Base-by-base conservation (phyloP, 371 early-diverging fungal species). In the Circinella minor region DNA sequence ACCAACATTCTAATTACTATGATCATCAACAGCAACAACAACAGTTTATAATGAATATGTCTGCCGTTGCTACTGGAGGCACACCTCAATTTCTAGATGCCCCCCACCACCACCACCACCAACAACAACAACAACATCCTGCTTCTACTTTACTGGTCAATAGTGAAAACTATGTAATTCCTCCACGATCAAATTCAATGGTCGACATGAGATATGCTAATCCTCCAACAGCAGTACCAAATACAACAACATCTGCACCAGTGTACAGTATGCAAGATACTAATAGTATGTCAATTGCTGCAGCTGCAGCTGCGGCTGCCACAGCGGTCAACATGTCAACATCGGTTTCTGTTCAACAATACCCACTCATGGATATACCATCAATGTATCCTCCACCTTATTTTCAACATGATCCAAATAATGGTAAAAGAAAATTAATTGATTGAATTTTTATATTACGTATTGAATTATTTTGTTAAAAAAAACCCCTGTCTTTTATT, bases 381-480 rank as follows among this genome's bases (percentile, higher is more conserved):
- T 15, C 46, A 5, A 39, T 61, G 46, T 61, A 38, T 39, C 62
- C 37, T 38, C 62, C 62, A 38, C 62, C 62, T n/a, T 61, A 61
- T 39, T 46, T 46, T 39, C 62, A 61, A 20, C 62, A 38, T 61
- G 62, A 61, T 46, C 62, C 38, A 13, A 46, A 46, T 46, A 7
- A 38, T 61, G 62, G 62, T 38, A 43, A 61, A 10, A 34, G 27
- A 27, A 27, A 27, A 27, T 27, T 27, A 27, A 27, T 27, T 27
- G 27, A 27, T 27, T 27, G 27, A 2, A 27, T 27, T 27, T 27
- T 27, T 27, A 27, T 27, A 1, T 2, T n/a, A n/a, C n/a, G n/a
- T 27, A 27, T 27, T 27, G 27, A 27, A 27, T 27, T 27, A 27
- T 27, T 27, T 27, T 27, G 27, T 27, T 27, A 27, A 27, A 2